Conservation (phyloP, 148 eudicot genomes). For the Linanthus parryae region DNA sequence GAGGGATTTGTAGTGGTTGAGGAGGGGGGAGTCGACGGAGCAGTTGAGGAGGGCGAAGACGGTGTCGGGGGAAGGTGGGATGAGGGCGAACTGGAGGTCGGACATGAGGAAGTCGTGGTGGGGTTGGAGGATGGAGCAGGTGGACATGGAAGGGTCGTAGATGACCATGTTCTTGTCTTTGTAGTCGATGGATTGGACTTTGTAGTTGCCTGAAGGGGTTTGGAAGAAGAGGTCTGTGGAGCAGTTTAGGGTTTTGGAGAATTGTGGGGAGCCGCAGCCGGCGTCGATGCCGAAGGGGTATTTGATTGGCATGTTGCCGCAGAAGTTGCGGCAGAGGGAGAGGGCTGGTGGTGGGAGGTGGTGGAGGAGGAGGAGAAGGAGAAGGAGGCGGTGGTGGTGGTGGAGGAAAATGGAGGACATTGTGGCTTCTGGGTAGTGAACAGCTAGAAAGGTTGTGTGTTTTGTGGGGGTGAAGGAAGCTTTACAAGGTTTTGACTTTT, state of each 20-base stretch:
- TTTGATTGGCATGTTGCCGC: conserved; percentile 50
- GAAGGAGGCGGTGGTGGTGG: too few species aligned
- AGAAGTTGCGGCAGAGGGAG: conserved; percentile 56
- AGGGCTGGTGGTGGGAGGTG: conserved; percentile 3
- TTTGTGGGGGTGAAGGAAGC: too few species aligned
- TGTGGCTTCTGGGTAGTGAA: too few species aligned
- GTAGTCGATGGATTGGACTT: conserved; percentile 75
- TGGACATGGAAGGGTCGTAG: conserved; percentile 92
- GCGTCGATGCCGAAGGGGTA: conserved; percentile 86
- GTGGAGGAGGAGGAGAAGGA: conserved; percentile 5
- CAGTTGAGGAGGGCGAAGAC: conserved; percentile 79
- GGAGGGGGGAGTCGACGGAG: conserved; percentile 78
- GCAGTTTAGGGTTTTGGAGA: conserved; percentile 72
- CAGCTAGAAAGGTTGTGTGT: too few species aligned
- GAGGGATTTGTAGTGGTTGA: conserved; percentile 62
- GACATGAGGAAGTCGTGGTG: conserved; percentile 67
- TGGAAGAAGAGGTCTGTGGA: conserved; percentile 56
- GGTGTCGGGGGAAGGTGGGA: conserved; percentile 80
- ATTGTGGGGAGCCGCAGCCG: conserved; percentile 85
- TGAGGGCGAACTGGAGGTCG: conserved; percentile 57
- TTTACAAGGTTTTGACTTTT: too few species aligned
- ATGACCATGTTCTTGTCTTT: conserved; percentile 39
- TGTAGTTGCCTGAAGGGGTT: conserved; percentile 87
- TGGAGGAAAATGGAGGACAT: too few species aligned
- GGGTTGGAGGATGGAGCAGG: conserved; percentile 87